Base-by-base conservation (phyloP, 2,329 filamentous ascomycete genomes). In the Sporothrix sp. region DNA sequence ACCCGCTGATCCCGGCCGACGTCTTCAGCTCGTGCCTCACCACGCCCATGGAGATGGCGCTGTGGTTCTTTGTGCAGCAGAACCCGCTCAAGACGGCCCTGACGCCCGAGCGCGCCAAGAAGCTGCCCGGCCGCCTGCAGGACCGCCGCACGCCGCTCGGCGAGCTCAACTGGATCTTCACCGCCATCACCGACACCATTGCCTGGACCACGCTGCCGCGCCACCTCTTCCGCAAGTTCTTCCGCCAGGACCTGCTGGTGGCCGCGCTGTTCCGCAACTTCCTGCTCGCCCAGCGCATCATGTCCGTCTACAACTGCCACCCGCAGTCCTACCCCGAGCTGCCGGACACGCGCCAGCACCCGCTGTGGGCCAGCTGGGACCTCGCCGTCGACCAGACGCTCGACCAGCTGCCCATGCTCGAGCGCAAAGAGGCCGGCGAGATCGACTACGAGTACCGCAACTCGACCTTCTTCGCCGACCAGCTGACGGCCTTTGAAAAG, bases 121-220 rank as follows among this genome's bases (percentile, higher is more conserved):
- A 88, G 61, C 84, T 98, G 16, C 90, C 91, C 3, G 93, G 93
- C 30, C 83, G 89, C 55, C 78, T 97, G 37, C 91, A 95, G 62
- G 93, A 98, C 67, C 79, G 93, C 54, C 78, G 93, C 62, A 97
- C 93, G 45, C 93, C 93, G 8, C 76, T 98, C 30, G 93, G 93
- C 55, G 93, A 98, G 68, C 73, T 98, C 13, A 98, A 98, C 62
- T 98, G 93, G 93, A 98, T 98, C 32, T 97, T 98, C 63, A 98
- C 93, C 1, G 93, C 93, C 50, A 97, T 98, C 57, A 98, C 93
- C 0, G 93, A 98, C 64, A 97, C 91, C 1, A 98, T 98, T 60
- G 93, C 93, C 0, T 98, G 93, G 93, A 97, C 95, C 28, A 94
- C 88, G 5, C 71, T 98, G 4, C 87, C 90, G 3, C 84, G 91